phyloP scores from a whole-genome alignment of 768 basidiomycete genomes.

The Dendrothele bispora region DNA sequence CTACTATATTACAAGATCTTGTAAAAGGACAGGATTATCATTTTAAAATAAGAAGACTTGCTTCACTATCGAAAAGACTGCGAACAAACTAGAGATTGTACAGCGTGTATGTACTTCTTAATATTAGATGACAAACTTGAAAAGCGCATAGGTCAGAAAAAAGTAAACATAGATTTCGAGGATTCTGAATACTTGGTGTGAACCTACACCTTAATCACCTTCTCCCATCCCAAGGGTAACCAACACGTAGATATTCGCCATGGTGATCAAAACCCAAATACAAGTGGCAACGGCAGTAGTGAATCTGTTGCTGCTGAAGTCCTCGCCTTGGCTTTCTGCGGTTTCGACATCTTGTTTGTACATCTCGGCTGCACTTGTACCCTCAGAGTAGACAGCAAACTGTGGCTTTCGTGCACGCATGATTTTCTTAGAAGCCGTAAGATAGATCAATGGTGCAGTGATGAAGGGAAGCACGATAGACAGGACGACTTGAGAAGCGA shows the following conservation, averaged over 20 bases:
- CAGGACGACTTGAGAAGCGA: constrained; percentile 82
- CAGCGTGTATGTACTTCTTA: too few species aligned
- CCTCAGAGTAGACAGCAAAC: background rate
- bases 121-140: too few species aligned
- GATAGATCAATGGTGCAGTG: constrained; percentile 75
- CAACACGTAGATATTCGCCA: constrained; percentile 79
- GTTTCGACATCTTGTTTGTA: constrained; percentile 22
- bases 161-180: too few species aligned
- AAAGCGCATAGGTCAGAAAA: too few species aligned
- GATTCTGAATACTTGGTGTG: too few species aligned
- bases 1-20: too few species aligned
- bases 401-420: constrained; percentile 48
- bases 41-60: too few species aligned
- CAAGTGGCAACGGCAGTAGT: constrained; percentile 48
- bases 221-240: constrained; percentile 50
- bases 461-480: constrained; percentile 85
- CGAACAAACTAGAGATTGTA: too few species aligned
- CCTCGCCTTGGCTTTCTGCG: constrained; percentile 37
- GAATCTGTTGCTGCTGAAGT: constrained; percentile 64
- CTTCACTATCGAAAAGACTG: too few species aligned
- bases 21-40: too few species aligned
- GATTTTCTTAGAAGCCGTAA: constrained; percentile 68
- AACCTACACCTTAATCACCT: background rate
- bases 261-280: constrained; percentile 65
- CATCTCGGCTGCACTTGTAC: constrained; percentile 9